These are phyloP conservation scores for Phytopythium sindhum DNA, from an alignment of 352 stramenopile species.

Conservation along the genomic window DNA sequence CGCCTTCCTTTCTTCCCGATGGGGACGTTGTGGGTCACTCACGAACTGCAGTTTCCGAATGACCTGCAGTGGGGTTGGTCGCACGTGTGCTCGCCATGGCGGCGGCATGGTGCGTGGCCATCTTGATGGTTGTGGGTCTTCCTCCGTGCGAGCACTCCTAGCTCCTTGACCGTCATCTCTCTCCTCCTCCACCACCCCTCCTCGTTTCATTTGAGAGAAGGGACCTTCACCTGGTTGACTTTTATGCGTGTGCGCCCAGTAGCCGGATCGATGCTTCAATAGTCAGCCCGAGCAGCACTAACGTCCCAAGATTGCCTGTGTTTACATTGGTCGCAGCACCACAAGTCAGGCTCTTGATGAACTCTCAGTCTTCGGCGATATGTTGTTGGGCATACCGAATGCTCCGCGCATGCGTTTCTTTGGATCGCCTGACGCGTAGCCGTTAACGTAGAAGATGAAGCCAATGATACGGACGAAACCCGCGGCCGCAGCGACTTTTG, in stretches of 20 bases:
- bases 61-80: constrained; percentile 5
- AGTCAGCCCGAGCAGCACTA: constrained; percentile 27
- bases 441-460: constrained; percentile 44
- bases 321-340: neutral
- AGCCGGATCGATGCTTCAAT: constrained; percentile 26
- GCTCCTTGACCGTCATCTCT: constrained; percentile 1
- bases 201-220: constrained; percentile 2
- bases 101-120: neutral
- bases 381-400: constrained; percentile 26
- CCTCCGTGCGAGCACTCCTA: neutral
- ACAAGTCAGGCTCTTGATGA: neutral
- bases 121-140: constrained; percentile 1
- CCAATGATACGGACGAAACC: constrained; percentile 31
- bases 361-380: too few relatives aligned
- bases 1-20: neutral
- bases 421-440: constrained; percentile 36
- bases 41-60: constrained; percentile 8
- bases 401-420: constrained; percentile 27
- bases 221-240: neutral
- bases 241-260: constrained; percentile 8
- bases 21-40: constrained; percentile 3
- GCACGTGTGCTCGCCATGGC: neutral
- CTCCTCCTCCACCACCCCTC: constrained; percentile 1
- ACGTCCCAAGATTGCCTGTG: constrained; percentile 18
- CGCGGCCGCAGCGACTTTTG: constrained; percentile 28